Evolutionary conservation across 1,284 basidiomycete species (phyloP).

Genomic region (Ceratobasidium sp.): DNA sequence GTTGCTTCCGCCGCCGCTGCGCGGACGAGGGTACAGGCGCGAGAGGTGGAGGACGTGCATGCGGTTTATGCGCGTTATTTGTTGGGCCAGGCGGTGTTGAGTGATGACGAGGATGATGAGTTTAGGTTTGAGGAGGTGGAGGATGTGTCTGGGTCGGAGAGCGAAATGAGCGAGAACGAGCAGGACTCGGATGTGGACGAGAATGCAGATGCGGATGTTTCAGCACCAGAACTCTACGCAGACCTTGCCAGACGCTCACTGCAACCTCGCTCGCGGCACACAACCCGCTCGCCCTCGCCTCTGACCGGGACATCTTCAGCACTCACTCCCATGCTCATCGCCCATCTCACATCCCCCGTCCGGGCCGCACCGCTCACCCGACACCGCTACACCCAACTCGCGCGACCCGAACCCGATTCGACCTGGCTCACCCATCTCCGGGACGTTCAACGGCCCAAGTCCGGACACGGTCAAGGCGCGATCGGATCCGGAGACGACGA

Average conservation of each 20-base stretch:
- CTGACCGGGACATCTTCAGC: conserved; percentile 26
- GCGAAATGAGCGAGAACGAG: conserved; percentile 41
- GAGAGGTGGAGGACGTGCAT: conserved; percentile 53
- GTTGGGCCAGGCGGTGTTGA: conserved; percentile 70
- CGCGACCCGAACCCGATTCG: conserved; percentile 18
- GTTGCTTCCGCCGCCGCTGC: background rate
- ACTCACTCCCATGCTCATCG: conserved; percentile 64
- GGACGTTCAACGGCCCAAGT: conserved; percentile 45
- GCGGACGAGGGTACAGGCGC: background rate
- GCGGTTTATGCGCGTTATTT: conserved; percentile 71
- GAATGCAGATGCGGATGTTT: conserved; percentile 56
- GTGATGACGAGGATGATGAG: conserved; percentile 73
- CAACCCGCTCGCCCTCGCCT: conserved; percentile 23
- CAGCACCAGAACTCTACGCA: conserved; percentile 59
- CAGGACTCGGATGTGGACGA: conserved; percentile 52
- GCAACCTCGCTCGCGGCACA: conserved; percentile 48
- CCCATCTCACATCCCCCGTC: conserved; percentile 64
- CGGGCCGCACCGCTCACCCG: conserved; percentile 65
- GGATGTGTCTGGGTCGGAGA: conserved; percentile 39
- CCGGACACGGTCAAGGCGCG: conserved; percentile 37
- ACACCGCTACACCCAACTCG: conserved; percentile 61
- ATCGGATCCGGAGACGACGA: conserved; percentile 54
- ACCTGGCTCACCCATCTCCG: conserved; percentile 7
- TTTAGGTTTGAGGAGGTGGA: conserved; percentile 54
- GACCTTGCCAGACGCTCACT: conserved; percentile 60